phyloP scores from a whole-genome alignment of 2,329 filamentous ascomycete genomes.

The Boeremia lycopersici region DNA sequence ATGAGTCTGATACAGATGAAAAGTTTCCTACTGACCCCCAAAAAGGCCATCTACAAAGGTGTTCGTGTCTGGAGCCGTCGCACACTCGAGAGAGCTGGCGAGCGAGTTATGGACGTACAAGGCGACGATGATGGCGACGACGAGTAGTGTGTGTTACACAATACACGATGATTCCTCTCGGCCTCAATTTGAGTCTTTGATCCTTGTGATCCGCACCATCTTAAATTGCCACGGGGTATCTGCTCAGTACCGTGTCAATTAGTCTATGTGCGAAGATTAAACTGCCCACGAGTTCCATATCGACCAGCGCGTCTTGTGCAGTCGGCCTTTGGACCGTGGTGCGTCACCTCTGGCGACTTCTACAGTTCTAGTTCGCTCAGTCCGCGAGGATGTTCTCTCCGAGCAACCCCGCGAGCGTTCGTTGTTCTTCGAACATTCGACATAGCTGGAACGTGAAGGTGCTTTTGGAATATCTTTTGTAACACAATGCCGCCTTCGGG shows the following conservation, averaged over 20 bases:
- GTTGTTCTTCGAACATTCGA: conserved; percentile 17
- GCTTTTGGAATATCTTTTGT: conserved; percentile 31
- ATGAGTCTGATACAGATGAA: no score
- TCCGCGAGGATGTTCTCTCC: not conserved
- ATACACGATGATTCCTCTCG: conserved; percentile 11
- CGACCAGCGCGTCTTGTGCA: conserved; percentile 44
- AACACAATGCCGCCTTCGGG: not conserved
- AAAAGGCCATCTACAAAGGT: conserved; percentile 77
- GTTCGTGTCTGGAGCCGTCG: conserved; percentile 75
- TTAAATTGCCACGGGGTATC: conserved; percentile 86
- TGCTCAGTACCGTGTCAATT: conserved; percentile 83
- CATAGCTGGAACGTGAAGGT: conserved; percentile 31
- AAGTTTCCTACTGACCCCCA: conserved; percentile 11
- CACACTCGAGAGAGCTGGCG: conserved; percentile 77
- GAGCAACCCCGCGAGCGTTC: conserved; percentile 20
- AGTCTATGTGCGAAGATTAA: conserved; percentile 92
- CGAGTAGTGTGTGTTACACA: conserved; percentile 36
- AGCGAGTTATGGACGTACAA: conserved; percentile 82
- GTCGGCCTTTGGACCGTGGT: conserved; percentile 35
- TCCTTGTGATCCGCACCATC: conserved; percentile 71
- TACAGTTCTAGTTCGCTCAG: conserved; percentile 29
- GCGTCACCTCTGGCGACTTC: conserved; percentile 35
- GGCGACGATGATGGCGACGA: conserved; percentile 63
- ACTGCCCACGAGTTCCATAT: conserved; percentile 36
- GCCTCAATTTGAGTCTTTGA: not conserved